Evolutionary conservation across 2,329 filamentous ascomycete species (phyloP), one percentile per base, ranked within the genome.

Genomic region (Aureobasidium musti): DNA sequence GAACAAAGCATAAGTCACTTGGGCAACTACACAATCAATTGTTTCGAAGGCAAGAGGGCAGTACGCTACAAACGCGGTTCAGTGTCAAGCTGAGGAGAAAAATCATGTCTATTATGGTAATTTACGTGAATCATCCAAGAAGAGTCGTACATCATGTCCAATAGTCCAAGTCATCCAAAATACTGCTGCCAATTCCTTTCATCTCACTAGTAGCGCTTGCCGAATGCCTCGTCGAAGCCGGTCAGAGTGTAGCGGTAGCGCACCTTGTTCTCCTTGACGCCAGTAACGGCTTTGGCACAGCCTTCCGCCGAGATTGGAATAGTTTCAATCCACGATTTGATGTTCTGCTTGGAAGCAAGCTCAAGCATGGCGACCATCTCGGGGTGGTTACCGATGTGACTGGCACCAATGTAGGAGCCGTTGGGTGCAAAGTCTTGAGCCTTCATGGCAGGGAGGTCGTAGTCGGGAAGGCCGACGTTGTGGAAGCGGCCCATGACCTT

Each of bases 401-500:
- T 77, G 19, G 79, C 78, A 35, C 79, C 78, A 69, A 80, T 77
- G 73, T 74, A 80, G 72, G 76, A 79, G n/a, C 91, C 91, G 78
- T 92, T 94, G 70, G 77, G 77, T 68, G 90, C 81, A 72, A 94
- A 87, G 73, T 85, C 85, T 80, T 91, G 88, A 63, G 89, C 87
- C 78, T 86, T 87, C 71, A 94, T 83, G 63, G 82, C 79, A 68
- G 90, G 85, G 19, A 90, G 86, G 53, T 87, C 85, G 68, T 90
- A 89, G 73, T 91, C 89, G 1, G 90, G 90, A 72, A 92, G 82
- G 49, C 90, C 90, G 57, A 92, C 89, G 72, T 85, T 89, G 74
- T 92, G 85, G 85, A 89, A 92, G 73, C 83, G 84, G 66, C 88
- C 89, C 78, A 91, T 89, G 63, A 92, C 86, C 77, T 92, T 90